Base-by-base conservation (phyloP, 1,139 yeast species). In the Zygoascus meyerae region DNA sequence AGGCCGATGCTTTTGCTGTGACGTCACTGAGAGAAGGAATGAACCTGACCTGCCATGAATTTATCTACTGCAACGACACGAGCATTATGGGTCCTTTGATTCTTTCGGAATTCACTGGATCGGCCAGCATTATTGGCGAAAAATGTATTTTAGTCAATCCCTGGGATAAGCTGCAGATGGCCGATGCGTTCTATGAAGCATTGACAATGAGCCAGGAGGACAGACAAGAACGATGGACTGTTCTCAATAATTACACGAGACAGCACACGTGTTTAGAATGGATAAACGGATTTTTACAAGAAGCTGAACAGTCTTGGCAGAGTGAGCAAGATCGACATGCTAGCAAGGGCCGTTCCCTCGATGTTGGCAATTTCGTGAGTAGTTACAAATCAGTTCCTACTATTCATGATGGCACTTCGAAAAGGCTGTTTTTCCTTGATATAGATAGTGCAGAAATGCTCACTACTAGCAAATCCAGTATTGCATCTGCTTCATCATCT, bases 41-140 rank as follows among this genome's bases (percentile, higher is more conserved):
- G 86, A 92, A 92, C 60, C 72, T 92, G 61, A 89, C 98, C 0
- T 89, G 97, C 59, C 98, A 94, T 61, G 98, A 92, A 64, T 94
- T 84, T 62, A 78, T 89, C 34, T 83, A 82, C 48, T 87, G 95
- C 21, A 79, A 95, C 3, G 70, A 74, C 28, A 47, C 50, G 11
- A 80, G 77, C 36, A 76, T 78, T 53, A 80, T 84, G 54, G 84
- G 96, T 0, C 96, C 97, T 0, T 73, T 92, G 55, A 75, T 92
- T 49, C 67, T 92, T 50, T 85, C 95, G 34, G 99, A 92, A 64
- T 92, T 94, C 58, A 89, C 97, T 0, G 98, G 98, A 1, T 85
- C 96, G 11, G 95, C 97, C 0, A 75, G 83, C 1, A 77, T 90
- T 5, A 72, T 94, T 44, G 63, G 62, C 12, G 51, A 55, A 6